Conservation (phyloP, 192 early-diverging fungal genomes). For the Linnemannia hyalina region DNA sequence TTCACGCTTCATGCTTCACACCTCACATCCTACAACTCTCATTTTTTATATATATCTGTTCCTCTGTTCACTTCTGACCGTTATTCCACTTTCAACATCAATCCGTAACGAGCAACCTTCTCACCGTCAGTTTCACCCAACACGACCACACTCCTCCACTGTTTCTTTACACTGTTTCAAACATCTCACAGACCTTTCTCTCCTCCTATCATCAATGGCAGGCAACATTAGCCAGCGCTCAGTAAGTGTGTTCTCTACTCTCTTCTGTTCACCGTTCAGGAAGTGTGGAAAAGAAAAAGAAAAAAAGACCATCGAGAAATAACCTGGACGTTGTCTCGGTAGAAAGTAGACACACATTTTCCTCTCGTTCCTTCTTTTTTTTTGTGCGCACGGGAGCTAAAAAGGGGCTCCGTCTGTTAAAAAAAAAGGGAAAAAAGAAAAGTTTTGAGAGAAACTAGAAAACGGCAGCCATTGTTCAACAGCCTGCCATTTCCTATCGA, state of each 20-base stretch:
- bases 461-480: not conserved
- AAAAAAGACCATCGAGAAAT: not conserved
- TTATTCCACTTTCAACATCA: not conserved
- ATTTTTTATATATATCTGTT: not conserved
- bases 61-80: not conserved
- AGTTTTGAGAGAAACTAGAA: not conserved
- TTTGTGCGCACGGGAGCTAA: not conserved
- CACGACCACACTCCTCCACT: not conserved
- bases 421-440: not conserved
- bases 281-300: not conserved
- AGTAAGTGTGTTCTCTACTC: not conserved
- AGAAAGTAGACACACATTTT: not conserved
- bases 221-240: conserved; percentile 14
- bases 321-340: not conserved
- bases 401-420: not conserved
- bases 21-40: too few relatives aligned
- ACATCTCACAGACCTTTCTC: not conserved
- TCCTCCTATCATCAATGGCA: not conserved
- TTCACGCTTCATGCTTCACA: not conserved
- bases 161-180: not conserved
- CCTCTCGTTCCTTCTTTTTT: not conserved
- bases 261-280: not conserved
- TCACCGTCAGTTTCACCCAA: not conserved
- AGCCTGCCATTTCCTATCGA: not conserved
- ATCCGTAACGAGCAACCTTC: not conserved